Base-by-base conservation (phyloP, 306 rosid genomes). In the Chamaecrista fasciculata region DNA sequence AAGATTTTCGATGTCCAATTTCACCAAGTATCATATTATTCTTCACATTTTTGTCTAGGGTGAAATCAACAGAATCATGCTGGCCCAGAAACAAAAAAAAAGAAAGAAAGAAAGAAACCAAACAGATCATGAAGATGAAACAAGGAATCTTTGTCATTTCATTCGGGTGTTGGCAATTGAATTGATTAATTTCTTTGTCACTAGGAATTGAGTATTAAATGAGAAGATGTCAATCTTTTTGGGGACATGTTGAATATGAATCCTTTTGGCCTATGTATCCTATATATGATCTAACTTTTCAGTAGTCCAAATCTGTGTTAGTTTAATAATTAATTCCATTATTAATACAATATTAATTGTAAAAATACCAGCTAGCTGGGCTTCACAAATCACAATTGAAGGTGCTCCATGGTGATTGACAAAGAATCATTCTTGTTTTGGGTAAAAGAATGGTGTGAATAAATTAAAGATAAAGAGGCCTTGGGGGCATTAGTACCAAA, bases 161-260 rank as follows among this genome's bases (percentile, higher is more conserved):
- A 2, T 14, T 18, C 4, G 6, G 6, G 1, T 16, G 24, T 8
- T 47, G 52, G 21, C 4, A 16, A 43, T 39, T n/a, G 62, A n/a
- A 29, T 56, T 8, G 62, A 56, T 28, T 56, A 16, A 58, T 33
- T 33, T 58, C 26, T 2, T 23, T 9, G 44, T 31, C 1, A n/a
- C 15, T 5, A 57, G 5, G 16, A 7, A 14, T 8, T 9, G 1
- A 58, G 43, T 31, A n/a, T 58, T 58, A 7, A 29, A n/a, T 26
- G 24, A 20, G 65, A 5, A 6, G 16, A 19, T 59, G 65, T 59
- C 16, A 4, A 59, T 59, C n/a, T 33, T 18, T 4, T 6, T 1
- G 65, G 65, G 6, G 65, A 34, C 65, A 59, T 59, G 65, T 18
- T 59, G 65, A 19, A 59, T 59, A 33, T 59, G 65, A 59, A 59